These are phyloP conservation scores for Inonotus hispidus DNA, from an alignment of 1,284 basidiomycete genomes.

Conservation along the genomic window DNA sequence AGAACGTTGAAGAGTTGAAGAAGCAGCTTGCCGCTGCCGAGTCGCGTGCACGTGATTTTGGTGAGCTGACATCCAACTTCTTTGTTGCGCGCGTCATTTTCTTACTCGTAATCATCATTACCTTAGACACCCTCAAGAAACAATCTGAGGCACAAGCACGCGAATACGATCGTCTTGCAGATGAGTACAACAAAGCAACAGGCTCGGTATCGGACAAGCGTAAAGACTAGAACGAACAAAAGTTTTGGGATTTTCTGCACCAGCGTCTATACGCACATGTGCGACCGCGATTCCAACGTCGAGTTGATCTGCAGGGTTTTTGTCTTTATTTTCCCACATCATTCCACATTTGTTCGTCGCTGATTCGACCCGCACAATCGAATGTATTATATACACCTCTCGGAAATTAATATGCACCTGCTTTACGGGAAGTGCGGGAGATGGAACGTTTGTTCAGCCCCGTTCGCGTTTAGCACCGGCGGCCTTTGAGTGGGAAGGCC, in stretches of 20 bases:
- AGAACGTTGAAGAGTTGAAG: constrained; percentile 64
- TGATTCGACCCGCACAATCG: background rate
- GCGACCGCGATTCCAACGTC: background rate
- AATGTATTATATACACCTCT: constrained; percentile 1
- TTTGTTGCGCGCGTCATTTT: too few species aligned
- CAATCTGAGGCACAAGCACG: constrained; percentile 72
- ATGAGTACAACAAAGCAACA: constrained; percentile 67
- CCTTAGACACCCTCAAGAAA: constrained; percentile 72
- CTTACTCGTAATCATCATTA: background rate
- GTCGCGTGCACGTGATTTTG: constrained; percentile 61
- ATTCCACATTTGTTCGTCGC: background rate
- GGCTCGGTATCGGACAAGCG: constrained; percentile 50
- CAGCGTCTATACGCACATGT: too few species aligned
- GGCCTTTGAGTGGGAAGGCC: too few species aligned
- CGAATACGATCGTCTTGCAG: constrained; percentile 79
- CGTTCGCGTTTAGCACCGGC: too few species aligned
- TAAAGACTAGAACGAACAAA: constrained; percentile 29
- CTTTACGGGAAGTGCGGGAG: background rate
- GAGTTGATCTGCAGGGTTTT: background rate
- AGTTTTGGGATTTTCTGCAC: too few species aligned
- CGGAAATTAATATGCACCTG: background rate
- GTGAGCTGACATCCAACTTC: constrained; percentile 35
- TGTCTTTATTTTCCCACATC: too few species aligned
- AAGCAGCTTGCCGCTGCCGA: constrained; percentile 43
- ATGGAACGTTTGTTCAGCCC: background rate